Conservation (phyloP, 306 rosid genomes). For the Crotalaria pallida region DNA sequence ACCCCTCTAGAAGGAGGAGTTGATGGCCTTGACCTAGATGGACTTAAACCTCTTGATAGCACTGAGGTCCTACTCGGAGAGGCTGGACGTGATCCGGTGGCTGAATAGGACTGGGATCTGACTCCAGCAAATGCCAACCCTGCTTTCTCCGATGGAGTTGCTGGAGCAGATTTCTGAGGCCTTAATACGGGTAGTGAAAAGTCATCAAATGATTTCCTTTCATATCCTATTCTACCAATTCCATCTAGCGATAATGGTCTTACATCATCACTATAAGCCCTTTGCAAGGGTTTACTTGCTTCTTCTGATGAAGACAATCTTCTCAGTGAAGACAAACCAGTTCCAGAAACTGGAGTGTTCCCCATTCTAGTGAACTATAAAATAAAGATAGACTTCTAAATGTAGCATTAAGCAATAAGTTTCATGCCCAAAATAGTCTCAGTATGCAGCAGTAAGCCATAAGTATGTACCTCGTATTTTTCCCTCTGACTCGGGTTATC, state of each 20-base stretch:
- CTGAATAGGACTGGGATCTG: conserved; percentile 44
- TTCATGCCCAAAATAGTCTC: no score
- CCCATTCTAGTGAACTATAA: conserved; percentile 28
- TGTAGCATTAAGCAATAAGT: no score
- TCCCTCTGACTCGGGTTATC: no score
- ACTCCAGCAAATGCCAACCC: conserved; percentile 21
- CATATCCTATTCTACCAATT: conserved; percentile 30
- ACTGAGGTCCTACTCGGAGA: conserved; percentile 46
- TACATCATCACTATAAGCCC: conserved; percentile 36
- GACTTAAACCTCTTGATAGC: conserved; percentile 63
- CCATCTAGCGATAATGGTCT: conserved; percentile 32
- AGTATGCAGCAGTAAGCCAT: no score
- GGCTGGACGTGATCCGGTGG: conserved; percentile 37
- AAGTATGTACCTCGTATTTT: no score
- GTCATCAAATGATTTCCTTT: conserved; percentile 38
- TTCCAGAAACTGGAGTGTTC: conserved; percentile 33
- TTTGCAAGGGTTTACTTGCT: conserved; percentile 41
- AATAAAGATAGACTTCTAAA: no score
- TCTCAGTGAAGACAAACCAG: conserved; percentile 44
- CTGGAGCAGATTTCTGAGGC: conserved; percentile 40
- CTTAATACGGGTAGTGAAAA: conserved; percentile 35
- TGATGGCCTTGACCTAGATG: conserved; percentile 67
- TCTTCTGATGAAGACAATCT: conserved; percentile 33
- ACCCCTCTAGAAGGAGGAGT: conserved; percentile 69
- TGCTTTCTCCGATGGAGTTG: no score